phyloP scores from a whole-genome alignment of 108 stramenopile genomes.

The Ochromonas danica region DNA sequence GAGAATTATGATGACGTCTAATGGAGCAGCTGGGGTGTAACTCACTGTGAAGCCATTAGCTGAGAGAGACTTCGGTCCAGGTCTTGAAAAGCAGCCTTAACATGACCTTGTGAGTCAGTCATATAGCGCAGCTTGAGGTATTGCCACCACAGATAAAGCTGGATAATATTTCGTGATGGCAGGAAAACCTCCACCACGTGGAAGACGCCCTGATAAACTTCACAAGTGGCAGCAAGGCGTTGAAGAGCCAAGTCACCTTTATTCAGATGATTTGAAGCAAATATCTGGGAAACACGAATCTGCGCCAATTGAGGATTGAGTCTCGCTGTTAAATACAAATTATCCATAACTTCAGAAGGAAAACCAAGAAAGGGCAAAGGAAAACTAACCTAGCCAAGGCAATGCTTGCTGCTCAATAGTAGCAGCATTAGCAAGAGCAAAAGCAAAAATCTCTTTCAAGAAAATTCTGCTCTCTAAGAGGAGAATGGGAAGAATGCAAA shows the following conservation, averaged over 20 bases:
- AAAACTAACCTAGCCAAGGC: not conserved
- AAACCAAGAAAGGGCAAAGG: not conserved
- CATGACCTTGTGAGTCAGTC: not conserved
- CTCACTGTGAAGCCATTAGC: not conserved
- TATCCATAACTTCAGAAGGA: not conserved
- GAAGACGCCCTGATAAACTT: conserved; percentile 27
- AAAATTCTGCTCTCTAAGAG: not conserved
- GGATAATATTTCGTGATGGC: conserved; percentile 10
- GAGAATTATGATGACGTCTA: not conserved
- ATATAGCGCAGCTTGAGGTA: conserved; percentile 28
- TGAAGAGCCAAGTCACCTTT: not conserved
- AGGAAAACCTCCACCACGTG: not conserved
- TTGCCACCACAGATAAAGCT: conserved; percentile 28
- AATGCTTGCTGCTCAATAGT: not conserved
- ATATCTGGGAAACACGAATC: not conserved
- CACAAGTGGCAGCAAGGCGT: not conserved
- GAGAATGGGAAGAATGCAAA: not conserved
- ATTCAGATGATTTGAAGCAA: not conserved
- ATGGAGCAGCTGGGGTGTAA: not conserved
- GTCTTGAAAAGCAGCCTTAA: not conserved
- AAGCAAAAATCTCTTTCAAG: not conserved
- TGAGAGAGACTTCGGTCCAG: not conserved
- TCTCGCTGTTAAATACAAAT: no score
- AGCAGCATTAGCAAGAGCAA: not conserved
- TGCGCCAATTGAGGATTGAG: not conserved